Base-by-base conservation (phyloP, 305 asterid species). In the Coffea humblotiana region DNA sequence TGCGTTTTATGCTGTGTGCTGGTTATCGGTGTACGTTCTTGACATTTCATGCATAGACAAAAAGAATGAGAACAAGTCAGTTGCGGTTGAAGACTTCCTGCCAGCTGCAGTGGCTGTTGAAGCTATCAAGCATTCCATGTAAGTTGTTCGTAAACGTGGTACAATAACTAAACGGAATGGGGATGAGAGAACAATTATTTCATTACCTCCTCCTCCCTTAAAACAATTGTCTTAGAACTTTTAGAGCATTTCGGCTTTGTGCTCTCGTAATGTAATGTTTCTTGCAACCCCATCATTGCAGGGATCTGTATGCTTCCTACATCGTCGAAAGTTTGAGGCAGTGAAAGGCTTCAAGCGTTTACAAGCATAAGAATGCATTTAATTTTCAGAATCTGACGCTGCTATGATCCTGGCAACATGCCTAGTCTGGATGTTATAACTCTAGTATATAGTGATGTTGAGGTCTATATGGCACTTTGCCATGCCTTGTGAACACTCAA, bases 221-320 rank as follows among this genome's bases (percentile, higher is more conserved):
- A 25, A 37, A 37, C 2, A 4, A 25, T 15, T 21, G 45, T 71
- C 64, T 72, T 21, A 25, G 5, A n/a, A 2, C 27, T 52, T 35
- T 66, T 6, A 1, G 18, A 2, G 29, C 47, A 4, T 25, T 11
- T 74, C 35, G 9, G 27, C 21, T 29, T 48, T 52, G 54, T 37
- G 40, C 19, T 51, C 12, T 65, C 61, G 56, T 13, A 16, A 23
- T 64, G 56, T 13, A 13, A 23, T 64, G 48, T 43, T 14, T 63
- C 32, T 47, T 75, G 37, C 60, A 29, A 69, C 21, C 51, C 66
- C 83, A 27, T 79, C 77, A 49, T 74, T 83, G 76, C 91, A 94
- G 97, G 97, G 94, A 92, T 85, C 88, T 94, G 66, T 94, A 94
- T 71, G 97, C 92, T 81, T 87, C 97, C 79, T 94, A 94, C 89